Conservation (phyloP, 805 yeast species). For the Kuraishia piskuri region DNA sequence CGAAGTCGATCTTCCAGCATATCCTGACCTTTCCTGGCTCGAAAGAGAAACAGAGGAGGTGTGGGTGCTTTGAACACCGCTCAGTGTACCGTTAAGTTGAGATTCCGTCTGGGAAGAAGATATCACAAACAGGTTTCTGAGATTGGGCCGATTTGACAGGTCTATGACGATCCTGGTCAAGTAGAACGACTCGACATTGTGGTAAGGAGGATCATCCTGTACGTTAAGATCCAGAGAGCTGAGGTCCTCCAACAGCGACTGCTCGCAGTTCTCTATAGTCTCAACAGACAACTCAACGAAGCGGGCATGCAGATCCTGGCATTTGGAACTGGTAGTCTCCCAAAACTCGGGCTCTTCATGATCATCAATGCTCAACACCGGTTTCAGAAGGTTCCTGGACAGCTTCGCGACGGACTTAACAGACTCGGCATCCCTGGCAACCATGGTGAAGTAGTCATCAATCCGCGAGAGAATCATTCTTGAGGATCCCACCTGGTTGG, state of each 20-base stretch:
- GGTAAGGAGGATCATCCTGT: background rate
- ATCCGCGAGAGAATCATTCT: conserved; percentile 9
- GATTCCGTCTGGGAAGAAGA: conserved; percentile 1
- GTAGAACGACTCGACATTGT: conserved; percentile 12
- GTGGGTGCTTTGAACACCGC: background rate
- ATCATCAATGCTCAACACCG: conserved; percentile 26
- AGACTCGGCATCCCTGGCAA: conserved; percentile 10
- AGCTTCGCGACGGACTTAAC: conserved; percentile 13
- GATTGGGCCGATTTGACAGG: conserved; percentile 14
- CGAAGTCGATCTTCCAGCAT: conserved; percentile 6
- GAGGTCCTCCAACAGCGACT: background rate
- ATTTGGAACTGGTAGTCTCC: conserved; percentile 5
- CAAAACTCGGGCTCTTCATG: conserved; percentile 24
- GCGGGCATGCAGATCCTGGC: background rate
- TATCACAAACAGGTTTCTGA: conserved; percentile 9
- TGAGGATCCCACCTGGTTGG: conserved; percentile 5
- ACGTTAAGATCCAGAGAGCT: background rate
- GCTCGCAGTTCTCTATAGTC: background rate
- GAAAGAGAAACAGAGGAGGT: background rate
- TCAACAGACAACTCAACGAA: background rate
- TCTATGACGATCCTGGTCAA: conserved; percentile 16
- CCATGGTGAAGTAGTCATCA: conserved; percentile 10
- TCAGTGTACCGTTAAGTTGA: background rate
- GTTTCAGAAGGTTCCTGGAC: conserved; percentile 15
- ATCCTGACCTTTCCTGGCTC: background rate